Percentiles rank a stretch among this genome's conserved stretches.
phyloP scores from a whole-genome alignment of 306 rosid genomes.

The Corylus heterophylla region DNA sequence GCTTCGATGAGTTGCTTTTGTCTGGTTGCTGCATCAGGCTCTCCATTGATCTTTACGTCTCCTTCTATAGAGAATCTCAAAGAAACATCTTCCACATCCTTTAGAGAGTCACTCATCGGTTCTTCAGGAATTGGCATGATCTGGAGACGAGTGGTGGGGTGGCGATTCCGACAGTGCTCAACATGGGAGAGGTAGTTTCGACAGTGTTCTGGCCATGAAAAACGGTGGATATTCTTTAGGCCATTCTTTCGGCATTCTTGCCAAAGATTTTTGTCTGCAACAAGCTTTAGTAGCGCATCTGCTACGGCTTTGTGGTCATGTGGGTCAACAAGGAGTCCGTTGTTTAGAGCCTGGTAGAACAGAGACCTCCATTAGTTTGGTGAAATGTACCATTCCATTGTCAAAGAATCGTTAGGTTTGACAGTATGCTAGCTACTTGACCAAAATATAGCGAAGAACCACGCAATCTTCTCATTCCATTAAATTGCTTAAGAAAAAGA shows the following conservation, averaged over 20 bases:
- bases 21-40: constrained; percentile 53
- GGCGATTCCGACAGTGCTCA: constrained; percentile 61
- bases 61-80: constrained; percentile 71
- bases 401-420: too few relatives aligned
- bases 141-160: constrained; percentile 58
- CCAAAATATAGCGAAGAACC: too few relatives aligned
- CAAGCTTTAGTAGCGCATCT: constrained; percentile 79
- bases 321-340: constrained; percentile 78
- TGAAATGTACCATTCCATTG: not conserved
- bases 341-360: constrained; percentile 55
- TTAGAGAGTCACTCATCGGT: constrained; percentile 74
- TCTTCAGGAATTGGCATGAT: constrained; percentile 64
- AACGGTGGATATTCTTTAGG: constrained; percentile 74
- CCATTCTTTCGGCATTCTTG: constrained; percentile 74
- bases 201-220: constrained; percentile 88
- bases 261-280: constrained; percentile 79
- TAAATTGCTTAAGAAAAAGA: too few relatives aligned
- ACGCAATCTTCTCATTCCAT: too few relatives aligned
- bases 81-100: constrained; percentile 73
- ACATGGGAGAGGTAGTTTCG: constrained; percentile 76
- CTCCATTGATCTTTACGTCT: constrained; percentile 52
- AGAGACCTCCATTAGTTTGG: constrained; percentile 9
- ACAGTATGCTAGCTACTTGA: too few relatives aligned
- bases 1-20: constrained; percentile 77
- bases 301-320: constrained; percentile 77